Percentiles rank a stretch among this genome's conserved stretches.
phyloP scores from a whole-genome alignment of 176 grass and related monocot genomes.

The Zea luxurians region DNA sequence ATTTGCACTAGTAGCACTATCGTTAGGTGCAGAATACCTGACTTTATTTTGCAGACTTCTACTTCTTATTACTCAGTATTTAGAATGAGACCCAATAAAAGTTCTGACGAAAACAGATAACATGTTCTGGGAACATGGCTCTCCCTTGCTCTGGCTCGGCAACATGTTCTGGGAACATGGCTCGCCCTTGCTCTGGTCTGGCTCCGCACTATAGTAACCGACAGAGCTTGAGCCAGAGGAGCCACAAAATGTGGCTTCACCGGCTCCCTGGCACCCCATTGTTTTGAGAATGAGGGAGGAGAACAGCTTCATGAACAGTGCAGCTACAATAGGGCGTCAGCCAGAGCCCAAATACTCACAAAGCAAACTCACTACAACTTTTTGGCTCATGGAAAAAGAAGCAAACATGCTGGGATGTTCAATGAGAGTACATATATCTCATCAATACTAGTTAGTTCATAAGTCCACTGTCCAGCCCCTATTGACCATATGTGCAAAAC shows the following conservation, averaged over 20 bases:
- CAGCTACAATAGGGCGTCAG: not conserved
- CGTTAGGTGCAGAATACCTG: not conserved
- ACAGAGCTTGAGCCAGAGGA: not conserved
- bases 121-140: not conserved
- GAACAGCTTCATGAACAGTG: not conserved
- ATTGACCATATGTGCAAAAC: not conserved
- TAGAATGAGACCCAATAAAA: not conserved
- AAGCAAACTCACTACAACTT: not conserved
- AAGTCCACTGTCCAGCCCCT: not conserved
- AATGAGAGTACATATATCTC: not conserved
- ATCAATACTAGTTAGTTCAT: conserved; percentile 21
- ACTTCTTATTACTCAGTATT: not conserved
- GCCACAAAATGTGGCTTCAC: not conserved
- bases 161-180: no score
- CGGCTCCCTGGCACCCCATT: not conserved
- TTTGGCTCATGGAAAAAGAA: not conserved
- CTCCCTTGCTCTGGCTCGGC: not conserved
- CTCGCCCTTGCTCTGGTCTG: no score
- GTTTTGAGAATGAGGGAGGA: not conserved
- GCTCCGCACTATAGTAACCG: no score
- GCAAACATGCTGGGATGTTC: not conserved
- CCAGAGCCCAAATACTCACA: not conserved
- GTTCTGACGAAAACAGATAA: not conserved
- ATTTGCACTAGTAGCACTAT: not conserved
- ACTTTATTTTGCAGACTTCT: not conserved